Conservation (phyloP, 1,284 basidiomycete genomes). For the Melanopsichium pennsylvanicum region DNA sequence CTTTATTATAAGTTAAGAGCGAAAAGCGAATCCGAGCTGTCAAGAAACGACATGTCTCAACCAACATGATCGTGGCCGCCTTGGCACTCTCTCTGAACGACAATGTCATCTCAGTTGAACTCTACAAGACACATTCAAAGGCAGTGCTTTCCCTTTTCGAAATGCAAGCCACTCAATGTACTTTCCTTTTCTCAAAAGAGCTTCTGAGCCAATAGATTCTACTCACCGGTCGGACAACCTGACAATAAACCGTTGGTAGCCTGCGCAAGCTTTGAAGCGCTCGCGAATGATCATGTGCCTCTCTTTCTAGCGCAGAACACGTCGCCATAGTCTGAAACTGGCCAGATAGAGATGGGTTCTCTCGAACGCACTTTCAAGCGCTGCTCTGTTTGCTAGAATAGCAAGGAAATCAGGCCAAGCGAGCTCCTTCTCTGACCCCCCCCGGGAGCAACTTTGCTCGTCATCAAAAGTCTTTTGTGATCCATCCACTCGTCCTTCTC, state of each 20-base stretch:
- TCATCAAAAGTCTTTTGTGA: neutral
- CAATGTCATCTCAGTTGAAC: too few species aligned
- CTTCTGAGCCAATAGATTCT: constrained; percentile 26
- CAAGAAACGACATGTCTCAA: constrained; percentile 25
- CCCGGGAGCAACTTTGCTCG: neutral
- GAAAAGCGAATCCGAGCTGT: constrained; percentile 10
- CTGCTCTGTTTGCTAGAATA: too few species aligned
- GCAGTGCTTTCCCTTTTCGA: constrained; percentile 8
- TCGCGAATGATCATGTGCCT: too few species aligned
- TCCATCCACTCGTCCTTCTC: constrained; percentile 13
- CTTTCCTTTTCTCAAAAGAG: neutral
- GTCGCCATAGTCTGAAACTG: too few species aligned
- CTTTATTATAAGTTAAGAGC: too few species aligned
- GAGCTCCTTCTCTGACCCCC: too few species aligned
- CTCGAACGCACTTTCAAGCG: too few species aligned
- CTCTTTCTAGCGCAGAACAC: too few species aligned
- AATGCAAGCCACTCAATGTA: constrained; percentile 6
- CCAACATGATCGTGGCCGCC: constrained; percentile 1
- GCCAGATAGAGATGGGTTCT: too few species aligned
- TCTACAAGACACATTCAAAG: constrained; percentile 10
- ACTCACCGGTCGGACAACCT: constrained; percentile 3
- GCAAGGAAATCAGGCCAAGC: too few species aligned
- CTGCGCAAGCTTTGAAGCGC: too few species aligned
- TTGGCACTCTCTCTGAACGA: neutral
- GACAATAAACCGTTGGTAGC: too few species aligned